Base-by-base conservation (phyloP, 1,284 basidiomycete species). In the Tilletiopsis washingtonensis region DNA sequence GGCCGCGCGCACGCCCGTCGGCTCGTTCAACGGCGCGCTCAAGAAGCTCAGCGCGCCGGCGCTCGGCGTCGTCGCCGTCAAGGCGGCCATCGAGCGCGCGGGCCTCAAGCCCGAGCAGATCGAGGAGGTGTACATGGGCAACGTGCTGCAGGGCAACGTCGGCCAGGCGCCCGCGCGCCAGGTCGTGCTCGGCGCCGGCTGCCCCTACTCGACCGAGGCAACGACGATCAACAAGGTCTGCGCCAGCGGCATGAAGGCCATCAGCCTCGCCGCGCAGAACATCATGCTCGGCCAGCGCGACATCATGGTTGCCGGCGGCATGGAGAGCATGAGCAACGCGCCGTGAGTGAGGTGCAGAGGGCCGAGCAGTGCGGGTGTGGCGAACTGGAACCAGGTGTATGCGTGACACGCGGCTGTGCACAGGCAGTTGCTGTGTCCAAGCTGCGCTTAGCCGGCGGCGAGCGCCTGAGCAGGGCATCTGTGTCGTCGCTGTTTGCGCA, bases 111-210 rank as follows among this genome's bases (percentile, higher is more conserved):
- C 91, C 15, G 79, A 83, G 6, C 76, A 82, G 57, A 84, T 91
- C 42, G 90, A 98, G 76, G 94, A 99, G 77, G 79, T 96, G 68
- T 97, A 87, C 81, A 86, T 97, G 74, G 94, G 94, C 62, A 91
- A 98, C 46, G 76, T 77, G 21, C 63, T 77, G 34, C 75, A 77
- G 59, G 75, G 61, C 23, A 71, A 69, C 47, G 64, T 75, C 15
- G 75, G 75, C 5, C 76, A 77, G 64, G 65, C 70, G 19, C 76
- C 76, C 17, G 75, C 76, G n/a, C 62, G 76, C 39, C 76, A 77
- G 63, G 75, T 75, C 45, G 74, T 65, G n/a, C 83, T 98, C 52
- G 90, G 93, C 75, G 90, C 93, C 21, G 93, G 93, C 1, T 71
- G 94, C 74, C 84, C 82, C 59, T 76, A 84, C 20, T 80, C 80